phyloP scores from a whole-genome alignment of 257 asterid genomes.

The Anisodus tanguticus region DNA sequence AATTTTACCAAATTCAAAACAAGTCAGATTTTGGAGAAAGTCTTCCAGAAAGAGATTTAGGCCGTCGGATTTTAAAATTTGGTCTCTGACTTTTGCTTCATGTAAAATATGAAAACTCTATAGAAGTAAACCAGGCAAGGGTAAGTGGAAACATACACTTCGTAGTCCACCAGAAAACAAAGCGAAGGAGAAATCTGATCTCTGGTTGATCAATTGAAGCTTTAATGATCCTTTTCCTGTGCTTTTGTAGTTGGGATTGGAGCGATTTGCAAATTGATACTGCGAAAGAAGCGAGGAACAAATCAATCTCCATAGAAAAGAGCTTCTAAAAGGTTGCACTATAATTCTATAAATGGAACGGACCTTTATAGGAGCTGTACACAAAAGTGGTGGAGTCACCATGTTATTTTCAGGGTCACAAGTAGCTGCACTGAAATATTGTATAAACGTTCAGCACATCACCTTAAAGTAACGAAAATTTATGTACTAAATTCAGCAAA shows the following conservation, averaged over 20 bases:
- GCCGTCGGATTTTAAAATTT: background rate
- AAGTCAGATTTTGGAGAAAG: background rate
- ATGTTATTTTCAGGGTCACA: conserved; percentile 72
- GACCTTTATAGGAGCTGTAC: conserved; percentile 94
- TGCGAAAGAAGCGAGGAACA: conserved; percentile 44
- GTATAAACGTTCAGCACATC: conserved; percentile 17
- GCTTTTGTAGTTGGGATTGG: conserved; percentile 60
- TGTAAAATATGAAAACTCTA: background rate
- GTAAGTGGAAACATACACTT: conserved; percentile 47
- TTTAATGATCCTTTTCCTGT: conserved; percentile 78
- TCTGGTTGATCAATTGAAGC: conserved; percentile 87
- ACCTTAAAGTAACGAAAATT: background rate
- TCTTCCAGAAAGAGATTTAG: background rate
- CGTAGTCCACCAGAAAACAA: conserved; percentile 86
- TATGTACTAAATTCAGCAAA: background rate
- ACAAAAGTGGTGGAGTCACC: conserved; percentile 70
- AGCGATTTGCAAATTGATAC: conserved; percentile 83
- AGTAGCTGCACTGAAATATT: conserved; percentile 61
- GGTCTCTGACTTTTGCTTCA: background rate
- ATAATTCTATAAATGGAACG: conserved; percentile 26
- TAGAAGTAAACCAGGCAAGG: background rate
- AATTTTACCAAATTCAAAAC: background rate
- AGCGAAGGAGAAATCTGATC: conserved; percentile 89
- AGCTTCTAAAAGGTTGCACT: conserved; percentile 8
- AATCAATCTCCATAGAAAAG: conserved; percentile 5